A percentile compares a stretch with the other conserved stretches of the same genome.
phyloP scores from a whole-genome alignment of 345 rosid species.

The Cardamine resedifolia region DNA sequence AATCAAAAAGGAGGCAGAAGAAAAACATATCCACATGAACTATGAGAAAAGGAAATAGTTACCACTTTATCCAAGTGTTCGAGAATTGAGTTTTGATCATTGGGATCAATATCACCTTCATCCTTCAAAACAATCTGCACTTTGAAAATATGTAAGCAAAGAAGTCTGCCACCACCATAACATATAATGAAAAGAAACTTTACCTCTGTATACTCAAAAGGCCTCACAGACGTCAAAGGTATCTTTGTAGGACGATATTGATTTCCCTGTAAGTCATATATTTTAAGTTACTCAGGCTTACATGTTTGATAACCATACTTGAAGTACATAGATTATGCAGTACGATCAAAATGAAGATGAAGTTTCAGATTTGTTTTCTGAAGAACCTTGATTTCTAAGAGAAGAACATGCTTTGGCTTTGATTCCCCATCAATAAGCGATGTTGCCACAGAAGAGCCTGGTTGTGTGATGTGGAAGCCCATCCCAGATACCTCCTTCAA shows the following conservation, averaged over 20 bases:
- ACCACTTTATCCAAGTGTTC: constrained; percentile 95
- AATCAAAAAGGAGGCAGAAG: constrained; percentile 14
- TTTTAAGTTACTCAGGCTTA: constrained; percentile 9
- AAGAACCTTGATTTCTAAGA: constrained; percentile 89
- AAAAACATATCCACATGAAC: constrained; percentile 18
- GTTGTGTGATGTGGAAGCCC: constrained; percentile 99
- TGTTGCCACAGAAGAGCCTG: constrained; percentile 98
- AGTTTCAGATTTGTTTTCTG: constrained; percentile 28
- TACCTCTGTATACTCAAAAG: constrained; percentile 93
- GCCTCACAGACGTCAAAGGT: constrained; percentile 93
- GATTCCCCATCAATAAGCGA: constrained; percentile 99
- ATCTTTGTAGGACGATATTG: constrained; percentile 97
- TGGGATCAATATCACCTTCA: constrained; percentile 77
- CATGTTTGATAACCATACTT: constrained; percentile 7
- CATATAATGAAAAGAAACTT: neutral
- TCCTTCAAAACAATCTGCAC: constrained; percentile 85
- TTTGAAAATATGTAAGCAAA: constrained; percentile 35
- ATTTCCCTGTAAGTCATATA: constrained; percentile 61
- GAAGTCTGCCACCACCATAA: constrained; percentile 22
- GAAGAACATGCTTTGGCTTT: constrained; percentile 96
- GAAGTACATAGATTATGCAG: constrained; percentile 16
- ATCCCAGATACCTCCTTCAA: constrained; percentile 93
- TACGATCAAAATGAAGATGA: constrained; percentile 14
- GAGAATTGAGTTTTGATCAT: constrained; percentile 92
- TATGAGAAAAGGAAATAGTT: constrained; percentile 34